Evolutionary conservation across 2,329 filamentous ascomycete genomes (phyloP).

Genomic region (Xenoacremonium recifei): DNA sequence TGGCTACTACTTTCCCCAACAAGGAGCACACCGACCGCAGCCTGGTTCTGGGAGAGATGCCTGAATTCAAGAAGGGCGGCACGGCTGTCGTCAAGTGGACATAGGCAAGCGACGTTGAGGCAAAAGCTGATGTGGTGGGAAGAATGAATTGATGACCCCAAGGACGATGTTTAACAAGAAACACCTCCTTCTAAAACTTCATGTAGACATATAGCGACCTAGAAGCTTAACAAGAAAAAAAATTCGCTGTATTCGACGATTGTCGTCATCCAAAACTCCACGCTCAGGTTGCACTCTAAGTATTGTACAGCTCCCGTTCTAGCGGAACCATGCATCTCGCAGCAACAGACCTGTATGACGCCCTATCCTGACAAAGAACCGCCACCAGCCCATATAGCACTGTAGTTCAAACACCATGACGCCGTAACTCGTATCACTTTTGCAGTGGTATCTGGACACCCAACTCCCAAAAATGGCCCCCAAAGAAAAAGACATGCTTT

Average conservation of each 20-base stretch:
- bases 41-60: slow-evolving; percentile 56
- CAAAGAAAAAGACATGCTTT: slow-evolving; percentile 4
- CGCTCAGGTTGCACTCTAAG: slow-evolving; percentile 11
- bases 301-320: slow-evolving; percentile 1
- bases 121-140: slow-evolving; percentile 9
- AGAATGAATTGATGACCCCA: not conserved
- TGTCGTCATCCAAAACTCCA: slow-evolving; percentile 5
- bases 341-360: not conserved
- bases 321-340: slow-evolving; percentile 2
- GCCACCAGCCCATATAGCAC: not conserved
- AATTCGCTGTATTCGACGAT: slow-evolving; percentile 9
- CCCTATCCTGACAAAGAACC: not conserved
- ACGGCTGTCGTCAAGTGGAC: slow-evolving; percentile 63
- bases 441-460: slow-evolving; percentile 27
- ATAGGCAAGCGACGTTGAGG: too few relatives aligned
- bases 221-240: slow-evolving; percentile 5
- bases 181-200: not conserved
- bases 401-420: slow-evolving; percentile 5
- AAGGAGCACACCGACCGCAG: slow-evolving; percentile 73
- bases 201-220: slow-evolving; percentile 5
- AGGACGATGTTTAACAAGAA: not conserved
- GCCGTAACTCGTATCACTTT: slow-evolving; percentile 9
- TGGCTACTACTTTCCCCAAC: slow-evolving; percentile 81
- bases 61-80: slow-evolving; percentile 65
- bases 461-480: slow-evolving; percentile 13